Base-by-base conservation (phyloP, 441 rosid genomes). In the Biscutella laevigata region DNA sequence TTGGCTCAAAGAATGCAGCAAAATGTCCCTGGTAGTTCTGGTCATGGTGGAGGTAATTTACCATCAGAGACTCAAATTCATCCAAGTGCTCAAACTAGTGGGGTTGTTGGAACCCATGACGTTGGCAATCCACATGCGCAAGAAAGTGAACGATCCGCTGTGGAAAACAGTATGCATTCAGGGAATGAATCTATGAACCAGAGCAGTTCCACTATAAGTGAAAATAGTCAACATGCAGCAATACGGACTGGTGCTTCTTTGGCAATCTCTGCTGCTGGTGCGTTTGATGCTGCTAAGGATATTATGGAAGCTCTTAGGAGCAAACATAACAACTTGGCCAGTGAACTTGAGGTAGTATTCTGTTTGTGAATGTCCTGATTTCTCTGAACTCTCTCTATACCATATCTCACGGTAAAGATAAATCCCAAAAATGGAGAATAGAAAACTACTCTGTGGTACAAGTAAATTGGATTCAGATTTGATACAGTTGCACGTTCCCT, bases 251-350 rank as follows among this genome's bases (percentile, higher is more conserved):
- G 81, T 69, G 73, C 86, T 26, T 57, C 74, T 24, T 80, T 79
- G 70, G 89, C 74, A 47, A 84, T 86, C 53, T 81, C 88, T 73
- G 92, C 96, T 68, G 81, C 79, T 36, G 72, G 77, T 74, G 97
- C 97, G 62, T 94, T 88, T 77, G 95, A 88, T 54, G 84, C 97
- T 50, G 99, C 97, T n/a, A 88, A 86, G 71, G 97, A 94, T 71
- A 81, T 94, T 56, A 94, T 88, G 97, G 99, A 88, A 79, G 68
- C 94, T 50, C 83, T 94, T 36, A 80, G 97, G 77, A 86, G 90
- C 86, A 88, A 88, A 79, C 97, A 94, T 61, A 68, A 77, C 58
- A 94, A 94, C 75, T 74, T 94, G 79, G 99, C 99, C 35, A 61
- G 87, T 64, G 96, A 94, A 64, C 95, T 94, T 53, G 99, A 94